A percentile compares a stretch with the other conserved stretches of the same genome.
phyloP scores from a whole-genome alignment of 257 asterid genomes.

The Schizonepeta tenuifolia region DNA sequence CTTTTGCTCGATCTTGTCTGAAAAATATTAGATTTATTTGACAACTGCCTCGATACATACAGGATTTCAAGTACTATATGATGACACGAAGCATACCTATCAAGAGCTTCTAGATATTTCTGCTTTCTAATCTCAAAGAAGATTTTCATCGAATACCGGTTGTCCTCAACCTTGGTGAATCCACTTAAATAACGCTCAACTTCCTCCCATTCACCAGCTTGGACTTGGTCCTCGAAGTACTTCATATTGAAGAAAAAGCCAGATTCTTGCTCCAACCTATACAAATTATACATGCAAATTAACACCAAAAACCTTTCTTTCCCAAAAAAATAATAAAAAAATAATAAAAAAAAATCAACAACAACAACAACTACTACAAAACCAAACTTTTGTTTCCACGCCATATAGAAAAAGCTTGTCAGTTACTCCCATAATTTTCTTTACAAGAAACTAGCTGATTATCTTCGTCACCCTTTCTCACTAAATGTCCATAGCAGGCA shows the following conservation, averaged over 20 bases:
- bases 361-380: too few relatives aligned
- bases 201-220: constrained; percentile 99
- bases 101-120: constrained; percentile 99
- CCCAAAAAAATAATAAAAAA: neutral
- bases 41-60: constrained; percentile 19
- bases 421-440: neutral
- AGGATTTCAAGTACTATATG: constrained; percentile 4
- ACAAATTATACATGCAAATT: constrained; percentile 19
- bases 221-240: constrained; percentile 95
- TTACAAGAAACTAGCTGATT: neutral
- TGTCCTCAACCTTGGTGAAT: constrained; percentile 97
- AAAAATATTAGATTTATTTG: constrained; percentile 16
- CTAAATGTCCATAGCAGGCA: neutral
- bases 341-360: too few relatives aligned
- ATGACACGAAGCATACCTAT: constrained; percentile 52
- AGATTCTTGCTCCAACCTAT: constrained; percentile 97
- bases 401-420: neutral
- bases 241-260: constrained; percentile 98
- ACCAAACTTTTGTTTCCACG: constrained; percentile 19
- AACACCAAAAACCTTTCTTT: neutral
- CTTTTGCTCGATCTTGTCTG: constrained; percentile 96
- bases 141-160: constrained; percentile 96
- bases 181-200: constrained; percentile 94
- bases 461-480: neutral
- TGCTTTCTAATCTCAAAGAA: constrained; percentile 99